phyloP scores from a whole-genome alignment of 805 yeast species.

The Kuraishia piskuri region DNA sequence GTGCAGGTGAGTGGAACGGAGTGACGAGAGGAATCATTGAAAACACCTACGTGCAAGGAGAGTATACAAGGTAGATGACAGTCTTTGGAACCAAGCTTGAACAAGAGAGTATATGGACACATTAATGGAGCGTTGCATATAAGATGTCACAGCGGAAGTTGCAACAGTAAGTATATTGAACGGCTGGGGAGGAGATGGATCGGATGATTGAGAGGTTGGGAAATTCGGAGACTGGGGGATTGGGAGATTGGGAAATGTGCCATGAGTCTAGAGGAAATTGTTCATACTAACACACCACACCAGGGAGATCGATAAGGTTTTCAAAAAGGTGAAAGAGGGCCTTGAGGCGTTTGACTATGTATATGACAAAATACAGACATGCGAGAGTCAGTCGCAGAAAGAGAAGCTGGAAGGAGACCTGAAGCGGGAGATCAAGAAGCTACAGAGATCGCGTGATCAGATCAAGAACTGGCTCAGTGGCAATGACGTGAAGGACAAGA shows the following conservation, averaged over 20 bases:
- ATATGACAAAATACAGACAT: conserved; percentile 73
- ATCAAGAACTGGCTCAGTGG: conserved; percentile 92
- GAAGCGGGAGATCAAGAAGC: conserved; percentile 89
- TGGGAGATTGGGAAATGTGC: no score
- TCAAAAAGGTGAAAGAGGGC: conserved; percentile 90
- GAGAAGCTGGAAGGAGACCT: conserved; percentile 89
- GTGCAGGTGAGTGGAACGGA: neutral
- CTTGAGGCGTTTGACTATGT: conserved; percentile 75
- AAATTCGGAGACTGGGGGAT: no score
- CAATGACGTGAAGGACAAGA: conserved; percentile 86
- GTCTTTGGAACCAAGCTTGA: neutral
- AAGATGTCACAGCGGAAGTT: conserved; percentile 40
- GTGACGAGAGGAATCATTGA: neutral
- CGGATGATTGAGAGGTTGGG: no score
- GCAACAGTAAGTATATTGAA: conserved; percentile 31
- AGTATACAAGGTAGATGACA: no score
- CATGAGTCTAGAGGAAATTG: no score
- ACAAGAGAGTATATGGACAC: neutral
- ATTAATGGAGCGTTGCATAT: neutral
- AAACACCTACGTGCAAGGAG: no score
- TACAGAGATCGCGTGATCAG: conserved; percentile 91
- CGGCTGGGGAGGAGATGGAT: neutral
- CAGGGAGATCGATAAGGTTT: conserved; percentile 83
- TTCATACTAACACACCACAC: conserved; percentile 4
- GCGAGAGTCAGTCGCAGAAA: conserved; percentile 81